A percentile compares a stretch with the other conserved stretches of the same genome.
Conservation (phyloP, 495 filamentous ascomycete species). For the Chaetomidium leptoderma region DNA sequence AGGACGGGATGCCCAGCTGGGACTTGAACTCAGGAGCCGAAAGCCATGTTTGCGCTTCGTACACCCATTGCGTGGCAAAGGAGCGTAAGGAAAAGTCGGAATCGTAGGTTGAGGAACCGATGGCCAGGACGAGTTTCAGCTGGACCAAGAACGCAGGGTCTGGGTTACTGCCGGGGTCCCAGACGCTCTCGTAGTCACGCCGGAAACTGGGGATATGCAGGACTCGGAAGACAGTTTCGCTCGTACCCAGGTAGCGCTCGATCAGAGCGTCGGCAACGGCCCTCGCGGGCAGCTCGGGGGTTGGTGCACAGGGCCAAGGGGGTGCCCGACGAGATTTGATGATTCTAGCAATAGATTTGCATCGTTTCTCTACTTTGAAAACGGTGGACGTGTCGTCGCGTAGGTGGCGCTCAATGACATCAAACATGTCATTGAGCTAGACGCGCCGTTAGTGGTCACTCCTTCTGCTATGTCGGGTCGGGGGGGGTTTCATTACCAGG, state of each 20-base stretch:
- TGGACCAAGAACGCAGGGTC: slow-evolving; percentile 20
- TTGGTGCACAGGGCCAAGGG: slow-evolving; percentile 18
- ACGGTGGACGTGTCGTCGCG: slow-evolving; percentile 4
- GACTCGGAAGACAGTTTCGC: slow-evolving; percentile 49
- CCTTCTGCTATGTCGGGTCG: background rate
- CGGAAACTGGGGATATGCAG: slow-evolving; percentile 54
- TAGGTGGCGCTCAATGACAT: slow-evolving; percentile 12
- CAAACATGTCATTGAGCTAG: slow-evolving; percentile 35
- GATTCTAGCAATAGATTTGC: slow-evolving; percentile 31
- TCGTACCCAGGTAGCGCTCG: slow-evolving; percentile 44
- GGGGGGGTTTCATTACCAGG: slow-evolving; percentile 32
- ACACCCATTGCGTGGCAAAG: slow-evolving; percentile 22
- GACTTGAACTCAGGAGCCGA: slow-evolving; percentile 25
- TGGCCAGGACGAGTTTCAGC: slow-evolving; percentile 28
- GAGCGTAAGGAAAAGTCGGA: slow-evolving; percentile 23
- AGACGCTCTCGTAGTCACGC: slow-evolving; percentile 35
- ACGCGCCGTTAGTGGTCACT: slow-evolving; percentile 28
- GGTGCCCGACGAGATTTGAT: slow-evolving; percentile 22
- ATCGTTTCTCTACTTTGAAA: slow-evolving; percentile 13
- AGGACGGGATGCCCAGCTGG: slow-evolving; percentile 12
- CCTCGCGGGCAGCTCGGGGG: slow-evolving; percentile 40
- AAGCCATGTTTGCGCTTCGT: slow-evolving; percentile 28
- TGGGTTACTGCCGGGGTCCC: slow-evolving; percentile 24
- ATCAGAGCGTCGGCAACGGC: slow-evolving; percentile 46
- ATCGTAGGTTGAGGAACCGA: slow-evolving; percentile 24